Evolutionary conservation across 768 basidiomycete genomes (phyloP).

Genomic region (Polyporus arcularius): DNA sequence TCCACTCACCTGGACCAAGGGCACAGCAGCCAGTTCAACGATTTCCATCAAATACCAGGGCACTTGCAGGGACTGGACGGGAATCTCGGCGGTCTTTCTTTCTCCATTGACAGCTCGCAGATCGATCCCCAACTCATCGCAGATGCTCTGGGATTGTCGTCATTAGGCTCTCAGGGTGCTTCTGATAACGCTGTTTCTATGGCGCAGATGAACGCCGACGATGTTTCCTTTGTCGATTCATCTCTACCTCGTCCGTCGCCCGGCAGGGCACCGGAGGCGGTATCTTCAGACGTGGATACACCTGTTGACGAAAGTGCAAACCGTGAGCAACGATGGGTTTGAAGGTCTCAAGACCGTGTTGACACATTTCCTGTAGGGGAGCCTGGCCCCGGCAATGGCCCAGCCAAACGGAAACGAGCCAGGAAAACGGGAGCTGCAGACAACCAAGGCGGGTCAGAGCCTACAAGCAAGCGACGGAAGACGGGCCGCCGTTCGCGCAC

Average conservation of each 20-base stretch:
- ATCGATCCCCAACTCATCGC: constrained; percentile 20
- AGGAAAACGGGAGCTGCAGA: not conserved
- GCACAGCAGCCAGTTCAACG: not conserved
- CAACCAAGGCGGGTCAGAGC: not conserved
- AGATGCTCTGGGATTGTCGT: not conserved
- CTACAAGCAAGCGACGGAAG: constrained; percentile 16
- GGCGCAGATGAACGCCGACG: not conserved
- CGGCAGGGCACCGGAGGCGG: not conserved
- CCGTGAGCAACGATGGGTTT: not conserved
- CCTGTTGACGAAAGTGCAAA: not conserved
- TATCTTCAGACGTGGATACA: not conserved
- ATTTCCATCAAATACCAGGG: not conserved
- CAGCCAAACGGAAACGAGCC: constrained; percentile 3
- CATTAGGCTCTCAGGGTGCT: not conserved
- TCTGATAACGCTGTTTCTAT: not conserved
- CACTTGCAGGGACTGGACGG: not conserved
- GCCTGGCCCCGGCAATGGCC: not conserved
- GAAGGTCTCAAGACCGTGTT: not conserved
- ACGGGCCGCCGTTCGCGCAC: constrained; percentile 37
- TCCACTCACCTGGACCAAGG: no score
- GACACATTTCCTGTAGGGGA: not conserved
- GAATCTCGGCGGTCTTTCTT: not conserved
- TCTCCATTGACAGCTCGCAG: constrained; percentile 12
- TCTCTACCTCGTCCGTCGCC: not conserved
- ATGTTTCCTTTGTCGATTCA: not conserved